phyloP scores from a whole-genome alignment of 192 early-diverging fungal species.

The Chytriomyces sp. region DNA sequence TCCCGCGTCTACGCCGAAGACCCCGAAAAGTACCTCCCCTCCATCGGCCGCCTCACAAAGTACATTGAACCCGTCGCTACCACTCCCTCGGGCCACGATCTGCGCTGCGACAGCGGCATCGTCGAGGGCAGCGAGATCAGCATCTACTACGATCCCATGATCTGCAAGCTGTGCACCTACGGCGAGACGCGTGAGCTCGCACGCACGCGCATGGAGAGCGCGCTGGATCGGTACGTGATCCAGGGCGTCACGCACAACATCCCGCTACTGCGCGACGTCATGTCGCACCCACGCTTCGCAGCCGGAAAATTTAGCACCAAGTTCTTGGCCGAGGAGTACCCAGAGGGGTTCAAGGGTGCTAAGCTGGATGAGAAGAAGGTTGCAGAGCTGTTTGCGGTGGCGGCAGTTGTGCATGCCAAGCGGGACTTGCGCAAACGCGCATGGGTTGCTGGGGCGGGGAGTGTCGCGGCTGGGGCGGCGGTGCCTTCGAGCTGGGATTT shows the following conservation, averaged over 20 bases:
- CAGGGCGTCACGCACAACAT: slow-evolving; percentile 95
- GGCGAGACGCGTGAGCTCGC: slow-evolving; percentile 75
- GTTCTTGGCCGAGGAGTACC: slow-evolving; percentile 89
- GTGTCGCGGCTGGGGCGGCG: slow-evolving; percentile 10
- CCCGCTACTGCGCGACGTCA: slow-evolving; percentile 85
- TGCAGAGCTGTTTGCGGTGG: slow-evolving; percentile 65
- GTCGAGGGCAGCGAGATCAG: slow-evolving; percentile 89
- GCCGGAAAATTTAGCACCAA: slow-evolving; percentile 79
- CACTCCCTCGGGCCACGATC: slow-evolving; percentile 48
- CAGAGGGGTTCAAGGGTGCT: slow-evolving; percentile 82
- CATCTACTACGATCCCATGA: slow-evolving; percentile 96
- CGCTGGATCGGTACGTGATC: slow-evolving; percentile 89
- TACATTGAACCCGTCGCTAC: slow-evolving; percentile 77
- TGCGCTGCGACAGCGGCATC: slow-evolving; percentile 93
- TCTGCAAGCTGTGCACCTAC: slow-evolving; percentile 87
- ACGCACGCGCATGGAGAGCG: slow-evolving; percentile 74
- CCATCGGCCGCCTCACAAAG: slow-evolving; percentile 80
- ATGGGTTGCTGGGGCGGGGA: slow-evolving; percentile 53
- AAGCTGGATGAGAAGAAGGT: slow-evolving; percentile 51
- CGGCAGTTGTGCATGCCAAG: slow-evolving; percentile 68
- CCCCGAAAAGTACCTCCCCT: slow-evolving; percentile 90
- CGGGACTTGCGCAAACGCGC: slow-evolving; percentile 64
- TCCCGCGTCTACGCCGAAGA: slow-evolving; percentile 97
- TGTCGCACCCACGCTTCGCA: slow-evolving; percentile 70
- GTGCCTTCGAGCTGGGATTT: slow-evolving; percentile 24